Conservation (phyloP, 2,329 filamentous ascomycete species). For the Pestalotiopsis sp. region DNA sequence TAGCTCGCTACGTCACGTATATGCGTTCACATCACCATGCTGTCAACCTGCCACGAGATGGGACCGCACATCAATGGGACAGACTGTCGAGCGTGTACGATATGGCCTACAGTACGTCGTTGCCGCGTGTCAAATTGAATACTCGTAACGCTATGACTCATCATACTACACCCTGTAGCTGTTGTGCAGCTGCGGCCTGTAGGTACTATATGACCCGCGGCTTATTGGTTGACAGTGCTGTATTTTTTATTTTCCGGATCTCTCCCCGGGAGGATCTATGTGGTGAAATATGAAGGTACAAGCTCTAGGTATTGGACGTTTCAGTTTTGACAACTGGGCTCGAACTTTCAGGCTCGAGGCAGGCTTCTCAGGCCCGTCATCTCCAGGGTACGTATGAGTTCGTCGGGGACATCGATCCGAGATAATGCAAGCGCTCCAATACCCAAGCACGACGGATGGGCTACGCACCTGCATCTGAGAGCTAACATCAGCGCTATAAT, state of each 20-base stretch:
- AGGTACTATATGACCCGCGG: not conserved
- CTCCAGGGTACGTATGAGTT: not conserved
- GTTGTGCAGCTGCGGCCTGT: not conserved
- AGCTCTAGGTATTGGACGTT: not conserved
- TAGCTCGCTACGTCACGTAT: not conserved
- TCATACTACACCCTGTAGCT: not conserved
- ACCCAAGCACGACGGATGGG: not conserved
- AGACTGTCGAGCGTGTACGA: not conserved
- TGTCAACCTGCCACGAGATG: not conserved
- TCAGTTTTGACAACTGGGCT: not conserved
- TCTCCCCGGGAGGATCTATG: not conserved
- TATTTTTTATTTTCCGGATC: not conserved
- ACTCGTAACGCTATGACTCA: not conserved
- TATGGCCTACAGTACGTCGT: not conserved
- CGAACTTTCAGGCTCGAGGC: not conserved
- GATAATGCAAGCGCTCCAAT: not conserved
- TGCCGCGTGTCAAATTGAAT: not conserved
- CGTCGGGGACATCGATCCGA: not conserved
- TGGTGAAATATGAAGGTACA: not conserved
- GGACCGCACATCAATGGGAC: not conserved
- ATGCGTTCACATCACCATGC: not conserved
- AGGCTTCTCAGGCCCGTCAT: not conserved
- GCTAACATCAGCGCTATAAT: not conserved
- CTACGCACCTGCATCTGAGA: not conserved
- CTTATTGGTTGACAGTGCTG: not conserved